Base-by-base conservation (phyloP, 176 grass and related monocot genomes). In the Carex littledalei region DNA sequence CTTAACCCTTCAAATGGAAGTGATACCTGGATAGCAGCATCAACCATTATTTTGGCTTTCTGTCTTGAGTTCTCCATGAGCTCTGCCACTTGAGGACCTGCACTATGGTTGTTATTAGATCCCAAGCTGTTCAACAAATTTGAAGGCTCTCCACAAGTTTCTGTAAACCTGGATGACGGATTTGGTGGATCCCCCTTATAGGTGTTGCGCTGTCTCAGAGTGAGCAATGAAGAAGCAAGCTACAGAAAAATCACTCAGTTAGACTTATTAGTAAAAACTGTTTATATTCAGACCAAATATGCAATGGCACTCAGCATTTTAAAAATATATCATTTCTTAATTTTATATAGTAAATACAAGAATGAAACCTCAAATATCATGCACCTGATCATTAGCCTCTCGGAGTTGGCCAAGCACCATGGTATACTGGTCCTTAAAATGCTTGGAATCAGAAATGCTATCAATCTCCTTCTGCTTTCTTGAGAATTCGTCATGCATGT, bases 401-500 rank as follows among this genome's bases (percentile, higher is more conserved):
- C 91, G 88, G 63, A 95, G 88, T 84, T 98, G 96, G 41, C 92
- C 86, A 89, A 95, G 89, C 17, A 98, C 93, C 88, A 88, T 92
- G 31, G 93, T 88, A 81, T 98, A 94, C 71, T 92, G 93, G 50
- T 88, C 94, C 54, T 85, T 92, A 84, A 98, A 95, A 86, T 91
- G 89, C 59, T 98, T 85, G 70, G 89, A 77, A 53, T 94, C 95
- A 87, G 84, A 92, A 80, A 93, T 86, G 43, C 62, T 83, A 90
- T 93, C 91, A 41, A 82, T 88, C 52, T 94, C 91, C 87, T 90
- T 94, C 62, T 93, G 91, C 58, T 89, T 98, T 85, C 88, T 88
- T 79, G 90, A 95, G 54, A 95, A 88, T 82, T 98, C 92, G 81
- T 95, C 96, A 34, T 98, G 95, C 96, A 98, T 98, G 76, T 98